Conservation (phyloP, 371 early-diverging fungal genomes). For the Coemansia sp. region DNA sequence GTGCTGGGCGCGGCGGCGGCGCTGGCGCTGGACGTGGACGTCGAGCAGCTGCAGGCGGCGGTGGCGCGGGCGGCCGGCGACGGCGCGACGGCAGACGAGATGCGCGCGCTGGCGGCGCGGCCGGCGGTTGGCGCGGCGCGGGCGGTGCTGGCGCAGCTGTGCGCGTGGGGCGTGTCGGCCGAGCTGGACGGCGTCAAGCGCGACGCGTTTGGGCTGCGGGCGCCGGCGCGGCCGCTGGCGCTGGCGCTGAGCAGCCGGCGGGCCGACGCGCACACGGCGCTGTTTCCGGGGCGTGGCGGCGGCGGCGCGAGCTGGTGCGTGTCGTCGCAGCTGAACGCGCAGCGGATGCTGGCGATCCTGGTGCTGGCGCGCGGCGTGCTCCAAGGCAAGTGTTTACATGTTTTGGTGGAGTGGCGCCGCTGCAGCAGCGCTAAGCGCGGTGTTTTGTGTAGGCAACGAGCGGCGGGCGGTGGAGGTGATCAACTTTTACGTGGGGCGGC, state of each 20-base stretch:
- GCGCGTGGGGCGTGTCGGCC: constrained; percentile 40
- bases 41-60: constrained; percentile 24
- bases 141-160: constrained; percentile 34
- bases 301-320: constrained; percentile 39
- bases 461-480: constrained; percentile 44
- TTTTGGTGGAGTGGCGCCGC: background rate
- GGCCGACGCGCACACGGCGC: constrained; percentile 13
- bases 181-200: constrained; percentile 35
- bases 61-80: constrained; percentile 20
- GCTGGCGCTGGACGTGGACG: constrained; percentile 32
- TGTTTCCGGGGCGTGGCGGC: constrained; percentile 20
- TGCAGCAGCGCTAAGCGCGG: too few species aligned
- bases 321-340: constrained; percentile 44
- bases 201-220: constrained; percentile 27
- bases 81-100: constrained; percentile 11
- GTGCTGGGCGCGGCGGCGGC: constrained; percentile 13
- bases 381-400: constrained; percentile 32
- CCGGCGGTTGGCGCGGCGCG: constrained; percentile 20
- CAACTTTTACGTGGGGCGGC: constrained; percentile 45
- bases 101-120: constrained; percentile 10
- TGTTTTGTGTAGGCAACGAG: constrained; percentile 33
- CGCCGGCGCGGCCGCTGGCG: constrained; percentile 17
- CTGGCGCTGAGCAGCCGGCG: constrained; percentile 29
- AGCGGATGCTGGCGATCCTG: constrained; percentile 47
- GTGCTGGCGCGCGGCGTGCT: constrained; percentile 30